Evolutionary conservation across 169 alveolate species (phyloP).

Genomic region (Eimeria zaria): DNA sequence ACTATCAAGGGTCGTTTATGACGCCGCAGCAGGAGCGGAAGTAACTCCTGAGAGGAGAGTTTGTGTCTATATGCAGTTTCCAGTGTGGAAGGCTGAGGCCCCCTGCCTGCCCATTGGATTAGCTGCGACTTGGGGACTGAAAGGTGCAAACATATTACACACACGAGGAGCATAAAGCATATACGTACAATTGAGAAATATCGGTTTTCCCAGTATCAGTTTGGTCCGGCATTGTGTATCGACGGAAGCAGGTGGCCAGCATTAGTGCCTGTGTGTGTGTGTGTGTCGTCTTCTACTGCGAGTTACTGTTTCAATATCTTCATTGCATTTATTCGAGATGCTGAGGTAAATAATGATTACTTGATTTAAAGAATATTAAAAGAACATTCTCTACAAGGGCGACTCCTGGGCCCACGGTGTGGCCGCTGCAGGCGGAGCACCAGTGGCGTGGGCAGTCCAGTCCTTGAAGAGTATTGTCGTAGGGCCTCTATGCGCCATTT

Average conservation of each 20-base stretch:
- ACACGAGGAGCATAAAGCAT: background rate
- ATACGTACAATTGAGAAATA: background rate
- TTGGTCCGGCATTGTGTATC: background rate
- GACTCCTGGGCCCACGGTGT: background rate
- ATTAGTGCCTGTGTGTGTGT: background rate
- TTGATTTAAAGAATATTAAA: background rate
- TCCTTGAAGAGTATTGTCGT: background rate
- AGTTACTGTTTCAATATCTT: background rate
- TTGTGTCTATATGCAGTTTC: background rate
- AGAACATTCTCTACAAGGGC: background rate
- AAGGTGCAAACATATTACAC: background rate
- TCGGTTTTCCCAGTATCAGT: background rate
- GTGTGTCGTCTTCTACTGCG: background rate
- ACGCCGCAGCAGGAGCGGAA: background rate
- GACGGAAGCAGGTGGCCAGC: slow-evolving; percentile 32
- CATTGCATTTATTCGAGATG: background rate
- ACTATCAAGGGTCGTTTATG: background rate
- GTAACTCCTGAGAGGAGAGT: background rate
- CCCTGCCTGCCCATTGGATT: background rate
- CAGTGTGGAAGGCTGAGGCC: background rate
- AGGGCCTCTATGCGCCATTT: background rate
- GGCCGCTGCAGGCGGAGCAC: slow-evolving; percentile 47
- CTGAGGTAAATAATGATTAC: background rate
- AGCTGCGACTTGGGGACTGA: background rate
- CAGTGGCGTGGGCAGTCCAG: slow-evolving; percentile 53